Evolutionary conservation across 2,329 filamentous ascomycete genomes (phyloP).

Genomic region (Apiospora malaysiana): DNA sequence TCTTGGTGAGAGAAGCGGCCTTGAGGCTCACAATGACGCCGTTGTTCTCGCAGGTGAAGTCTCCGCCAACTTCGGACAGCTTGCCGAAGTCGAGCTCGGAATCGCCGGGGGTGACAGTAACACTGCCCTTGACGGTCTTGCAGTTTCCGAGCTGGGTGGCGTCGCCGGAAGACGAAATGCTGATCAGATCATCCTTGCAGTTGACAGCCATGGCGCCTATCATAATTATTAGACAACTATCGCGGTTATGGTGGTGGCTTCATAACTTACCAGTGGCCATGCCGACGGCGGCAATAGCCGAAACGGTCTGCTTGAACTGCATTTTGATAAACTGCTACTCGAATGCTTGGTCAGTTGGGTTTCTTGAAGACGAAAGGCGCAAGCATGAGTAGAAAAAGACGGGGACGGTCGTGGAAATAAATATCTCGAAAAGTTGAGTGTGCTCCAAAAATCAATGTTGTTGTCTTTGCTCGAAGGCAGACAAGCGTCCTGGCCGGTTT

Average conservation of each 20-base stretch:
- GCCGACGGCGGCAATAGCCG: constrained; percentile 51
- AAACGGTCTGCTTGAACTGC: constrained; percentile 52
- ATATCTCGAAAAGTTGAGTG: constrained; percentile 20
- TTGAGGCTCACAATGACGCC: constrained; percentile 65
- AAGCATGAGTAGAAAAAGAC: background rate
- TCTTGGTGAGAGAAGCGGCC: constrained; percentile 64
- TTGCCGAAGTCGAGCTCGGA: constrained; percentile 67
- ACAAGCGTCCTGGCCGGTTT: background rate
- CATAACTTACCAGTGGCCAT: constrained; percentile 50
- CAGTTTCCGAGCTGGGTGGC: constrained; percentile 66
- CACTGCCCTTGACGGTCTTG: constrained; percentile 70
- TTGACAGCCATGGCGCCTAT: constrained; percentile 37
- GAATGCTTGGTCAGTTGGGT: background rate
- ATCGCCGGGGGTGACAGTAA: constrained; percentile 62
- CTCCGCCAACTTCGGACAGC: constrained; percentile 57
- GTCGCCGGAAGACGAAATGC: constrained; percentile 69
- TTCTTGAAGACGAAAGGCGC: background rate
- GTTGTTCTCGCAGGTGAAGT: constrained; percentile 66
- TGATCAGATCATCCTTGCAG: constrained; percentile 49
- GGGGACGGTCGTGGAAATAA: constrained; percentile 3
- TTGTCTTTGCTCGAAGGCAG: constrained; percentile 21
- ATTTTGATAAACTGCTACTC: constrained; percentile 44
- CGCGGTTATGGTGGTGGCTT: too few relatives aligned
- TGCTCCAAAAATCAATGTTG: constrained; percentile 31
- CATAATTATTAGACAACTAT: background rate